Evolutionary conservation across 768 basidiomycete species (phyloP).

Genomic region (Tephrocybe sp.): DNA sequence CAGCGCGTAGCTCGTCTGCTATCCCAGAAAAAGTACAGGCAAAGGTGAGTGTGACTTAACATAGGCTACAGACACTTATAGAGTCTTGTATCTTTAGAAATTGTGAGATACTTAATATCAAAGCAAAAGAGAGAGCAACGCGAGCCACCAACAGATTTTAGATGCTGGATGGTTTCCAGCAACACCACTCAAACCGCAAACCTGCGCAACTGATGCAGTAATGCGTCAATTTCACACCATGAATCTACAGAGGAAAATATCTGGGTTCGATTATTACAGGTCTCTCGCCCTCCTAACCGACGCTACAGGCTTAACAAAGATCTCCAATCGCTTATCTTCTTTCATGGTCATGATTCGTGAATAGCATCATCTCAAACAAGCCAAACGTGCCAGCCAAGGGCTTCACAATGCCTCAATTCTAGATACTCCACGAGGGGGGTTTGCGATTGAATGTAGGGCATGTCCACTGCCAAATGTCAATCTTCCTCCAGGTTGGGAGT

Average conservation of each 20-base stretch:
- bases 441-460: constrained; percentile 9
- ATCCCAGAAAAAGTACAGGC: too few species aligned
- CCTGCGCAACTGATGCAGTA: constrained; percentile 5
- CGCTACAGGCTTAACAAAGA: background rate
- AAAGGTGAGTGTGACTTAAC: too few species aligned
- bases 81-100: too few species aligned
- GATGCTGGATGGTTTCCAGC: constrained; percentile 9
- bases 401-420: constrained; percentile 1
- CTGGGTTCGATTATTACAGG: constrained; percentile 9
- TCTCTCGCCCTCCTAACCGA: constrained; percentile 8
- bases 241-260: constrained; percentile 9
- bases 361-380: constrained; percentile 16
- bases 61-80: too few species aligned
- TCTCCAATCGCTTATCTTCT: constrained; percentile 4
- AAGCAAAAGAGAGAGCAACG: background rate
- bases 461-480: constrained; percentile 10
- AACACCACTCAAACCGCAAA: constrained; percentile 8
- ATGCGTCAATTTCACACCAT: constrained; percentile 11
- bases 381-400: constrained; percentile 13
- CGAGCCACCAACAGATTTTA: constrained; percentile 2
- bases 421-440: constrained; percentile 5
- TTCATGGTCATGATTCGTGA: constrained; percentile 9
- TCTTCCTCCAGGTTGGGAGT: constrained; percentile 4
- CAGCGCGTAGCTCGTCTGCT: too few species aligned
- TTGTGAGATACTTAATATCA: too few species aligned